Conservation (phyloP, 371 early-diverging fungal species). For the Apophysomyces variabilis region DNA sequence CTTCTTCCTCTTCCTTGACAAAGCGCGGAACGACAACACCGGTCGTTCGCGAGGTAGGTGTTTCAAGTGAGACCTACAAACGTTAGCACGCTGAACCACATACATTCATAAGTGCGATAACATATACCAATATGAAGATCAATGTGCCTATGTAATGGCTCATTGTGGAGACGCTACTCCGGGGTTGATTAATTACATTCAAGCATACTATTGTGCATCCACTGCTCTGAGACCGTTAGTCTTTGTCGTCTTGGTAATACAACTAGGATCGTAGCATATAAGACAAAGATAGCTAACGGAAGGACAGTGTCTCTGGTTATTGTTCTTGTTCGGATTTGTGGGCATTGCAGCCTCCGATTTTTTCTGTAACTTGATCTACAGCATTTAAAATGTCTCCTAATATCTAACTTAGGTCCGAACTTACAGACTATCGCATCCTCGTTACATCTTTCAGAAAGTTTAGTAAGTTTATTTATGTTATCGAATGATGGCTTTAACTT, state of each 20-base stretch:
- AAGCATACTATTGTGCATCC: slow-evolving; percentile 64
- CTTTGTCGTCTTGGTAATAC: slow-evolving; percentile 49
- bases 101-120: slow-evolving; percentile 51
- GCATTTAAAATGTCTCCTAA: too few relatives aligned
- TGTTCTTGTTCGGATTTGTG: slow-evolving; percentile 69
- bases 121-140: slow-evolving; percentile 55
- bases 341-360: slow-evolving; percentile 78
- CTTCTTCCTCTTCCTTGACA: neutral
- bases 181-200: slow-evolving; percentile 66
- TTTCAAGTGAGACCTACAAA: neutral
- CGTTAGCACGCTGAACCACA: neutral
- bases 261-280: neutral
- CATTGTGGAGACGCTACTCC: slow-evolving; percentile 60
- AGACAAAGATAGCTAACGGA: neutral
- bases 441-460: slow-evolving; percentile 66
- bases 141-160: slow-evolving; percentile 58
- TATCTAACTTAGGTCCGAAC: slow-evolving; percentile 55
- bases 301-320: slow-evolving; percentile 55
- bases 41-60: neutral
- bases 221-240: slow-evolving; percentile 35
- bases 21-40: neutral
- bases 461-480: slow-evolving; percentile 41
- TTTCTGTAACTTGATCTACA: slow-evolving; percentile 56
- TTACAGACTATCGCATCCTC: slow-evolving; percentile 67
- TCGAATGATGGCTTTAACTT: neutral